phyloP scores from a whole-genome alignment of 768 basidiomycete genomes.

The Termitomyces sp. region DNA sequence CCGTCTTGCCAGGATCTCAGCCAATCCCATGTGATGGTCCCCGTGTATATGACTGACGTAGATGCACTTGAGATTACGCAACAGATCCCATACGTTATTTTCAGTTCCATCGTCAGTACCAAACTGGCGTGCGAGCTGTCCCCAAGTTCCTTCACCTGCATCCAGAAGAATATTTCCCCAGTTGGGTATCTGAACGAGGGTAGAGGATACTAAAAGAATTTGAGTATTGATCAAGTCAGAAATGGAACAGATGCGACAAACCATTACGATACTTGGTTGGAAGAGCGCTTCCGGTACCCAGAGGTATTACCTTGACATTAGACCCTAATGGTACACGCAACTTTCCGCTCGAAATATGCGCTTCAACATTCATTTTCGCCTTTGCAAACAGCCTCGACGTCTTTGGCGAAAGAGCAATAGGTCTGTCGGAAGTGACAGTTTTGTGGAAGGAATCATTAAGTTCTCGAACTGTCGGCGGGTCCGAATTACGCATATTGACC shows the following conservation, averaged over 20 bases:
- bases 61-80: constrained; percentile 72
- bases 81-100: constrained; percentile 46
- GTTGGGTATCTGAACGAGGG: constrained; percentile 68
- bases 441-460: constrained; percentile 37
- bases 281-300: constrained; percentile 87
- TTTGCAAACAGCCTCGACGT: constrained; percentile 35
- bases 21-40: constrained; percentile 87
- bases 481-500: constrained; percentile 43
- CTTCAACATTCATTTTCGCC: constrained; percentile 29
- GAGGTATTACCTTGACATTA: constrained; percentile 63
- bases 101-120: constrained; percentile 38
- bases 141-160: constrained; percentile 89
- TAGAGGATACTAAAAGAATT: constrained; percentile 55
- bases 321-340: constrained; percentile 37
- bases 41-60: constrained; percentile 90
- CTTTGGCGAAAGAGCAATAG: constrained; percentile 24
- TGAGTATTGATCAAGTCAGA: not conserved
- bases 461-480: constrained; percentile 30
- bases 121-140: constrained; percentile 77
- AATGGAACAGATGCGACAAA: constrained; percentile 24
- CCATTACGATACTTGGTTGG: constrained; percentile 88
- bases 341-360: constrained; percentile 11
- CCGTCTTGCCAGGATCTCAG: constrained; percentile 68
- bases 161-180: constrained; percentile 80
- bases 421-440: constrained; percentile 19